Evolutionary conservation across 192 early-diverging fungal genomes (phyloP), one percentile per base, ranked within the genome.

Genomic region (Umbelopsis isabellina): DNA sequence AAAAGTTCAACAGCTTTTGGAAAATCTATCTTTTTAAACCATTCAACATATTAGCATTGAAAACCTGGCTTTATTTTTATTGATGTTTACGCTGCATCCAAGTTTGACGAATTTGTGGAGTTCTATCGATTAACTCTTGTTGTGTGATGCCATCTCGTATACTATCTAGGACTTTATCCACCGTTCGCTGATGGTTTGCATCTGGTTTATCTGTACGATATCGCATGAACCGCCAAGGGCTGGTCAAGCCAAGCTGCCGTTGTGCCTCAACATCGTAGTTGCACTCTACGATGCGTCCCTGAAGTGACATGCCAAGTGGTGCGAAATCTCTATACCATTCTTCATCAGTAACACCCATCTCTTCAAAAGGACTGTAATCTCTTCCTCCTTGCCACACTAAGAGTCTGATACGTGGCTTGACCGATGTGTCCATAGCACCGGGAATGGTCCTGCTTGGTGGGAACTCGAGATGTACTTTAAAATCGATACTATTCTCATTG

Each of bases 401-500:
- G 25, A 94, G 71, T 12, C 74, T 27, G 46, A 93, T 79, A 16
- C 79, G 65, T 2, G 84, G 86, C 46, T 67, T 74, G 30, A 64
- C 72, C 9, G 35, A 67, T n/a, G 67, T 70, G 23, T 75, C 73
- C 2, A 48, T 44, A 2, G 37, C 73, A 46, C 72, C 80, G 46
- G 71, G 71, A 46, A 76, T 52, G 5, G 71, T 71, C 27, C 52
- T 37, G 23, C 61, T 65, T 4, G 58, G 46, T 10, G 73, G 66
- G 25, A 68, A 75, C 30, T 77, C 53, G 9, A 89, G 48, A 10
- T 70, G 47, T n/a, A 93, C 64, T 53, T 78, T 80, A 27, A 95
- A 92, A 68, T 95, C 93, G 11, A 93, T 79, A 0, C 92, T 92
- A 71, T 94, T 95, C 58, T 93, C 92, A 70, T 85, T 79, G 10